These are phyloP conservation scores for Populus tremula DNA, from an alignment of 345 rosid species.

Conservation along the genomic window DNA sequence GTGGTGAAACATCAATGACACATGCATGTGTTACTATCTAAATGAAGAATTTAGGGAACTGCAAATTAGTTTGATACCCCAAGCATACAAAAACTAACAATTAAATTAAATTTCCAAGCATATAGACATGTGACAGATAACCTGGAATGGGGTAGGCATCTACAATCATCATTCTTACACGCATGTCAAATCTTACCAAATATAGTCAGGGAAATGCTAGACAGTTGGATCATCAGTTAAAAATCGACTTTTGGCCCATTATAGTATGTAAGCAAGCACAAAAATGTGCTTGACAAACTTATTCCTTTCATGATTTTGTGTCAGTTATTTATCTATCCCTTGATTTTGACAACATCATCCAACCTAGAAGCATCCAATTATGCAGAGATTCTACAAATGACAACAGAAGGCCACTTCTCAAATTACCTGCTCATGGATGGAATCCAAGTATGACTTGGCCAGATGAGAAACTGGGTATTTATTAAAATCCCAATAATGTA, in stretches of 20 bases:
- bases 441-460: conserved; percentile 90
- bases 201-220: neutral
- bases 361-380: conserved; percentile 1
- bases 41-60: neutral
- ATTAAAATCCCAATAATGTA: conserved; percentile 92
- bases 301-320: neutral
- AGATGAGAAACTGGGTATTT: conserved; percentile 76
- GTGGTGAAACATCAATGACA: neutral
- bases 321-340: neutral
- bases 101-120: neutral
- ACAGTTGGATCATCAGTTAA: neutral
- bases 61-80: no score
- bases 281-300: neutral
- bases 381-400: neutral
- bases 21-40: neutral
- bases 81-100: neutral
- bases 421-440: conserved; percentile 85
- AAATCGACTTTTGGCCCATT: neutral
- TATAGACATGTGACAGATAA: conserved; percentile 10
- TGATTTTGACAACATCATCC: neutral
- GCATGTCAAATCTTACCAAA: neutral
- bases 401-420: neutral
- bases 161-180: neutral
- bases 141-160: neutral
- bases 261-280: neutral